These are phyloP conservation scores for Monilinia fructigena DNA, from an alignment of 2,329 filamentous ascomycete species.

Conservation along the genomic window DNA sequence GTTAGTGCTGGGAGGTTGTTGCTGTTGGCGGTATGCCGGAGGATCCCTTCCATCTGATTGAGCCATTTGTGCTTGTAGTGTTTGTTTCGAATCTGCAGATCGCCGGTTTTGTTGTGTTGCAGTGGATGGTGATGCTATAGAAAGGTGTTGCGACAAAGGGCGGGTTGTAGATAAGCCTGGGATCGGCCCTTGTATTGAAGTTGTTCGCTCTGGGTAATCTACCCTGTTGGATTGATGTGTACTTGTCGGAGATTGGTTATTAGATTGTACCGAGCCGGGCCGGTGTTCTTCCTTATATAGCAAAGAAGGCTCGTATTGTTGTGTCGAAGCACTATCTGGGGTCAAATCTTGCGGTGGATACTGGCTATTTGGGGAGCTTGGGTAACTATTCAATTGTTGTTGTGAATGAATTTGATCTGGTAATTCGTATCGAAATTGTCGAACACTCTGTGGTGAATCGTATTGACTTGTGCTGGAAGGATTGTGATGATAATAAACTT, in stretches of 20 bases:
- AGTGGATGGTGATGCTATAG: conserved; percentile 35
- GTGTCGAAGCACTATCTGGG: conserved; percentile 57
- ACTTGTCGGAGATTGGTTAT: conserved; percentile 35
- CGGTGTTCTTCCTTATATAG: conserved; percentile 37
- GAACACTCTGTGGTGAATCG: conserved; percentile 31
- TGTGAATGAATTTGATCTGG: conserved; percentile 35
- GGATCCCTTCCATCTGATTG: conserved; percentile 36
- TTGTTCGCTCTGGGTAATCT: conserved; percentile 36
- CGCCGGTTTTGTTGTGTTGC: conserved; percentile 36
- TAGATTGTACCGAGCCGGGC: conserved; percentile 37
- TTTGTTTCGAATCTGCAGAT: conserved; percentile 36
- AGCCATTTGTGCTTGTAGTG: conserved; percentile 31
- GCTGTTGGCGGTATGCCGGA: conserved; percentile 35
- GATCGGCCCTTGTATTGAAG: conserved; percentile 31
- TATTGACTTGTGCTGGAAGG: conserved; percentile 17
- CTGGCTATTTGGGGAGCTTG: conserved; percentile 43
- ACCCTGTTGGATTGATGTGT: conserved; percentile 26
- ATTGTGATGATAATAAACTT: conserved; percentile 16
- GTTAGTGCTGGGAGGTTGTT: conserved; percentile 29
- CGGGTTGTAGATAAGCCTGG: conserved; percentile 22
- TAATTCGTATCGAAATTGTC: conserved; percentile 33
- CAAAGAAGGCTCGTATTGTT: conserved; percentile 60
- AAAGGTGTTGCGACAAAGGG: conserved; percentile 33
- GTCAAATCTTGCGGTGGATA: conserved; percentile 41
- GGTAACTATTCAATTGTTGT: conserved; percentile 30